Conservation (phyloP, 257 asterid genomes). For the Mitragyna speciosa region DNA sequence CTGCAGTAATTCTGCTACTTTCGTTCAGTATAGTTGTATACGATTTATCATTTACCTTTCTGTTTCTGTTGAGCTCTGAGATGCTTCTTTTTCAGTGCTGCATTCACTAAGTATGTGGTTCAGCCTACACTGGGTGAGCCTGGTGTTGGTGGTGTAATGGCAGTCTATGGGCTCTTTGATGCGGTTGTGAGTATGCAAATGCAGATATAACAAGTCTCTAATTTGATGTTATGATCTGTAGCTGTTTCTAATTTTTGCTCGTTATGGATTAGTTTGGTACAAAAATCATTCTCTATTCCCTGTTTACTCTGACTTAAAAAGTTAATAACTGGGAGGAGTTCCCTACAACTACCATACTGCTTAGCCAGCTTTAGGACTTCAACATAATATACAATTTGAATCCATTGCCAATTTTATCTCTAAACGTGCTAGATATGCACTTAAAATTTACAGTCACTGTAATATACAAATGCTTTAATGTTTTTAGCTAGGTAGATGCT, state of each 20-base stretch:
- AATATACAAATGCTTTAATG: background rate
- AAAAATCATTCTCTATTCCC: background rate
- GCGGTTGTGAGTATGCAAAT: constrained; percentile 66
- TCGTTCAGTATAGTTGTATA: background rate
- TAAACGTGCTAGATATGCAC: background rate
- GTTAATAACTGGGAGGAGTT: background rate
- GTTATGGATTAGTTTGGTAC: background rate
- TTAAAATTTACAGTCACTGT: background rate
- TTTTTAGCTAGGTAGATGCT: background rate
- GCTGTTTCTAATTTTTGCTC: constrained; percentile 25
- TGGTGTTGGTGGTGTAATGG: constrained; percentile 97
- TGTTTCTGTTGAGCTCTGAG: constrained; percentile 1
- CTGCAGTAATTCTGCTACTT: background rate
- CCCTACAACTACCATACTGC: background rate
- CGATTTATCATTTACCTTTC: background rate
- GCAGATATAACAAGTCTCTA: background rate
- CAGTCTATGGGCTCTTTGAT: constrained; percentile 82
- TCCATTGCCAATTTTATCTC: background rate
- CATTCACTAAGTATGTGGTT: constrained; percentile 75
- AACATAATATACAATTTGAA: background rate
- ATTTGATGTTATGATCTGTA: background rate
- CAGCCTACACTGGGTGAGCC: constrained; percentile 76
- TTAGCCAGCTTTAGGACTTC: background rate
- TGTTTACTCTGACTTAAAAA: background rate
- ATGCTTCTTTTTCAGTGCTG: constrained; percentile 56